Percentiles rank a stretch among this genome's conserved stretches.
phyloP scores from a whole-genome alignment of 1,284 basidiomycete genomes.

The Ceratobasidium sp. region DNA sequence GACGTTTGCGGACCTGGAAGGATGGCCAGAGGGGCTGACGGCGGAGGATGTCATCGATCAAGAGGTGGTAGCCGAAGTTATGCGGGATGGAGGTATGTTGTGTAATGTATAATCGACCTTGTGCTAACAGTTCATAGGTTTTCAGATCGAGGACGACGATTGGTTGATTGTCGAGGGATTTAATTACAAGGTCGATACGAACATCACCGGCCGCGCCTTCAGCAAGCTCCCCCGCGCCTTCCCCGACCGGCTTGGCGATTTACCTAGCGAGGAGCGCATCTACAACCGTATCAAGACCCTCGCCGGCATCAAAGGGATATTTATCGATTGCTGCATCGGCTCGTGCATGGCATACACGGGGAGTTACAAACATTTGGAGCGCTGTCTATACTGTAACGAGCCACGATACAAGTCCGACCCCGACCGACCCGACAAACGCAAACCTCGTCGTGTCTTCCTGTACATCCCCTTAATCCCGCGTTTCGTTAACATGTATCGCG shows the following conservation, averaged over 20 bases:
- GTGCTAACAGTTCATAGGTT: neutral
- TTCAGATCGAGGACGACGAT: neutral
- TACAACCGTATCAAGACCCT: neutral
- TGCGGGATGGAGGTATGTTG: neutral
- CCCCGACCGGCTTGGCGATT: constrained; percentile 6
- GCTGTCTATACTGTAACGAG: constrained; percentile 45
- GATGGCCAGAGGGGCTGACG: neutral
- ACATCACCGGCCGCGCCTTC: constrained; percentile 30
- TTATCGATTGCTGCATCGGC: constrained; percentile 47
- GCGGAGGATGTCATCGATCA: neutral
- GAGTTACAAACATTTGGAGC: neutral
- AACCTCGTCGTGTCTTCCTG: constrained; percentile 20
- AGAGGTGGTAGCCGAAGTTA: neutral
- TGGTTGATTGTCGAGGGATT: constrained; percentile 11
- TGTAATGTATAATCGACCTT: neutral
- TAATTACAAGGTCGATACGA: constrained; percentile 44
- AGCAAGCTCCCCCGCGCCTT: constrained; percentile 34
- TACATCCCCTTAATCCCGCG: constrained; percentile 46
- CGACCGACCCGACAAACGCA: neutral
- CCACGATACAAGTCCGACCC: constrained; percentile 24
- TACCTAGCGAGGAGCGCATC: neutral
- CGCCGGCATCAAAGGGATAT: neutral
- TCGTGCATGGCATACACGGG: constrained; percentile 46
- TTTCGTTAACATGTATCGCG: constrained; percentile 28
- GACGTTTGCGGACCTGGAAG: neutral